Evolutionary conservation across 805 yeast genomes (phyloP).

Genomic region (Ogataea kodamae): DNA sequence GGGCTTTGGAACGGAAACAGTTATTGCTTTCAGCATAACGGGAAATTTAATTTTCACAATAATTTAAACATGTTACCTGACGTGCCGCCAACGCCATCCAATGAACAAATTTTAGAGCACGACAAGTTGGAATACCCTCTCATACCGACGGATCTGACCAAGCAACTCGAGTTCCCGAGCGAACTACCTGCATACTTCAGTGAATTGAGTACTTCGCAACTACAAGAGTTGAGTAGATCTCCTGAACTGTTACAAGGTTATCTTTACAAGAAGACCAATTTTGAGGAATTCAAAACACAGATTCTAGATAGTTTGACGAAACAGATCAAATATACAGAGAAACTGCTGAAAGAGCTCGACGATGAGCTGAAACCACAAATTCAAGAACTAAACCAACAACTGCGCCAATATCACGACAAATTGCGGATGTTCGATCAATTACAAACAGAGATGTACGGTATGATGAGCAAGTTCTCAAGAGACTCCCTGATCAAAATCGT

Average conservation of each 20-base stretch:
- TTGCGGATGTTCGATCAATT: conserved; percentile 21
- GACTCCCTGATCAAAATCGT: conserved; percentile 35
- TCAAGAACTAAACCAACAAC: conserved; percentile 21
- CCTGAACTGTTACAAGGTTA: conserved; percentile 20
- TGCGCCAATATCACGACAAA: conserved; percentile 21
- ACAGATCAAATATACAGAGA: conserved; percentile 36
- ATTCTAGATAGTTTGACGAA: conserved; percentile 35
- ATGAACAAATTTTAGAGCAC: conserved; percentile 14
- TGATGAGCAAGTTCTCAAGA: conserved; percentile 31
- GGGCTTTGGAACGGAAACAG: conserved; percentile 41
- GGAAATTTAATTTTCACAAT: conserved; percentile 1
- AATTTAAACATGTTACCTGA: conserved; percentile 6
- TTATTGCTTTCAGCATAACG: conserved; percentile 28
- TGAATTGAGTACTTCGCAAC: conserved; percentile 22
- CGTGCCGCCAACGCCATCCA: conserved; percentile 7
- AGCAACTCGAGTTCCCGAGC: conserved; percentile 7
- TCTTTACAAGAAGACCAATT: conserved; percentile 15
- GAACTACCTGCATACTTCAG: conserved; percentile 23
- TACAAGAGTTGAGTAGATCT: conserved; percentile 19
- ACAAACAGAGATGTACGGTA: conserved; percentile 31
- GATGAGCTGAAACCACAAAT: conserved; percentile 23
- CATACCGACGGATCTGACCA: conserved; percentile 18
- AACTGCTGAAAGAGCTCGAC: conserved; percentile 24
- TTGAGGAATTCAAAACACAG: conserved; percentile 11
- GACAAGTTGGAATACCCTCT: conserved; percentile 25